Evolutionary conservation across 148 eudicot genomes (phyloP), one percentile per base, ranked within the genome.

Genomic region (Dysphania ambrosioides): DNA sequence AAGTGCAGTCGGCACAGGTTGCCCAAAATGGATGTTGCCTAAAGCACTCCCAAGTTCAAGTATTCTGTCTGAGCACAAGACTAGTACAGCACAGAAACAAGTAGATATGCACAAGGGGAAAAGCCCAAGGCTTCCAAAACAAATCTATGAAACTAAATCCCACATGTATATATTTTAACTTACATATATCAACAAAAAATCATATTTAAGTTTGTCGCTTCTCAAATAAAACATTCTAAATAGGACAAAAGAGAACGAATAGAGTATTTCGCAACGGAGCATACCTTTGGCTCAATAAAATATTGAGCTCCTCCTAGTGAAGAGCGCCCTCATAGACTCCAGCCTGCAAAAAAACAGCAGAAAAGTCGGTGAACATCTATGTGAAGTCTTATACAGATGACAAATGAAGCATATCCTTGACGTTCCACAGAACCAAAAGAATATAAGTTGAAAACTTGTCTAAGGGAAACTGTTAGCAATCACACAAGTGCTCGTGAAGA

Each of bases 301-400:
- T 82, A 81, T 87, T 91, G 13, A 95, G 89, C 87, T 92, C 97
- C 29, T 86, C 96, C 85, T 92, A 74, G 79, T 86, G 96, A 16
- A 95, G 84, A 55, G 89, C 87, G 31, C 86, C 89, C 44, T 86
- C 85, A 76, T 81, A 93, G 18, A 90, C 93, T 77, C 88, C 84
- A 47, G 68, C 85, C 96, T 93, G 85, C n/a, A 79, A 64, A 82
- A 44, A 63, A 71, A 51, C 8, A 7, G 16, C 19, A 18, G 68
- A 73, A 21, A 35, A 73, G 30, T 62, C 23, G 55, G 57, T 26
- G 62, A 60, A 27, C n/a, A 55, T 55, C 11, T 3, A 47, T 26
- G 51, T 47, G 24, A 15, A 10, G 6, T 49, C 24, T 11, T 23
- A 24, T 18, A 49, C 72, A 66, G 12, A 15, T 10, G 47, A 41